These are phyloP conservation scores for Zizania palustris DNA, from an alignment of 202 grass and related monocot genomes.

Conservation along the genomic window DNA sequence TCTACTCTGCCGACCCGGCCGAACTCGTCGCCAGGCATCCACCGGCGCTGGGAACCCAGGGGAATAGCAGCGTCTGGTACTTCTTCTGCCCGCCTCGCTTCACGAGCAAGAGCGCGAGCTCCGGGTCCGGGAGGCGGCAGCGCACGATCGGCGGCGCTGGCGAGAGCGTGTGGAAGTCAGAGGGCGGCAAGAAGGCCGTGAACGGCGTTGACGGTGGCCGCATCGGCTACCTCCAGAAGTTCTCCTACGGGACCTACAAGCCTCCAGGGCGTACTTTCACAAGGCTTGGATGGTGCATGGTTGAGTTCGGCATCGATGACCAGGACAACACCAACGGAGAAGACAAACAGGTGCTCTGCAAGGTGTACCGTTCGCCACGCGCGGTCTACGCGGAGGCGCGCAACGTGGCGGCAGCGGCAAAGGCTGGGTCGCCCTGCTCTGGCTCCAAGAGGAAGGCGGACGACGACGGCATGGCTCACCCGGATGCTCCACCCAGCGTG, in stretches of 20 bases:
- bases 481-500: too few relatives aligned
- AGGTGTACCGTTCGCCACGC: not conserved
- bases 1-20: not conserved
- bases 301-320: not conserved
- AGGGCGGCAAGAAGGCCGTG: not conserved
- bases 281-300: not conserved
- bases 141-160: not conserved
- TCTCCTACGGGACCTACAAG: not conserved
- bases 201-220: not conserved
- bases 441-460: not conserved
- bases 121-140: not conserved
- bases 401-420: not conserved
- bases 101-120: not conserved
- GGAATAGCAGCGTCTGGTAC: not conserved
- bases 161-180: not conserved
- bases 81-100: conserved; percentile 22
- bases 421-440: not conserved
- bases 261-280: too few relatives aligned
- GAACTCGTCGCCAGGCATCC: not conserved
- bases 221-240: not conserved
- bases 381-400: too few relatives aligned
- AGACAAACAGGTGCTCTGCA: not conserved
- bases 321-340: too few relatives aligned
- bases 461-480: too few relatives aligned
- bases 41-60: not conserved